These are phyloP conservation scores for Nelumbo lutea DNA, from an alignment of 164 flowering plant genomes.

Conservation along the genomic window DNA sequence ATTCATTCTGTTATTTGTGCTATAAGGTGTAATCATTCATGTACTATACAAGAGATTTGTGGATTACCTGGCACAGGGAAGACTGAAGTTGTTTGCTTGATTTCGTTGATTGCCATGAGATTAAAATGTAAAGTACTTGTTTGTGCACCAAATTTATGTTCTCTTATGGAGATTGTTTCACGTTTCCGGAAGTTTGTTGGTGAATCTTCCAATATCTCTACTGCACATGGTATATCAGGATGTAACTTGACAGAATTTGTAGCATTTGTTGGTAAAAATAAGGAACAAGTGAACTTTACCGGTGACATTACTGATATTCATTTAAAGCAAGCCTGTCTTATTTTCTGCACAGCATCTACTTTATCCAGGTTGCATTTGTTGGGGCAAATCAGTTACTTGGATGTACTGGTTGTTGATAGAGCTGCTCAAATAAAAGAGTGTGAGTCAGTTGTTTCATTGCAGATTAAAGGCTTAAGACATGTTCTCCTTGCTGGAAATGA, in stretches of 20 bases:
- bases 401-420: conserved; percentile 46
- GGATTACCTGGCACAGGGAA: conserved; percentile 92
- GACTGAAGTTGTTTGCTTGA: conserved; percentile 46
- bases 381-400: conserved; percentile 11
- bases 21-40: conserved; percentile 29
- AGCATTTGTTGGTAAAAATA: conserved; percentile 55
- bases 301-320: no score
- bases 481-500: conserved; percentile 54
- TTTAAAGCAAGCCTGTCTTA: conserved; percentile 16
- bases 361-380: conserved; percentile 19
- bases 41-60: conserved; percentile 54
- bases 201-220: conserved; percentile 12
- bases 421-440: conserved; percentile 58
- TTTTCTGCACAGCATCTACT: conserved; percentile 49
- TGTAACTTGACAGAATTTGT: conserved; percentile 53
- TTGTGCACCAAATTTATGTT: conserved; percentile 81
- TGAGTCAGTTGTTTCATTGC: conserved; percentile 50
- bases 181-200: conserved; percentile 39
- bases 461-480: conserved; percentile 32
- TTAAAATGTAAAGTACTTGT: conserved; percentile 40
- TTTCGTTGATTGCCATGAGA: conserved; percentile 34
- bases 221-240: not conserved
- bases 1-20: conserved; percentile 27
- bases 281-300: conserved; percentile 10
- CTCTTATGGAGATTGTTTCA: conserved; percentile 50